Evolutionary conservation across 2,329 filamentous ascomycete genomes (phyloP), one percentile per base, ranked within the genome.

Genomic region (Dactylellina sp.): DNA sequence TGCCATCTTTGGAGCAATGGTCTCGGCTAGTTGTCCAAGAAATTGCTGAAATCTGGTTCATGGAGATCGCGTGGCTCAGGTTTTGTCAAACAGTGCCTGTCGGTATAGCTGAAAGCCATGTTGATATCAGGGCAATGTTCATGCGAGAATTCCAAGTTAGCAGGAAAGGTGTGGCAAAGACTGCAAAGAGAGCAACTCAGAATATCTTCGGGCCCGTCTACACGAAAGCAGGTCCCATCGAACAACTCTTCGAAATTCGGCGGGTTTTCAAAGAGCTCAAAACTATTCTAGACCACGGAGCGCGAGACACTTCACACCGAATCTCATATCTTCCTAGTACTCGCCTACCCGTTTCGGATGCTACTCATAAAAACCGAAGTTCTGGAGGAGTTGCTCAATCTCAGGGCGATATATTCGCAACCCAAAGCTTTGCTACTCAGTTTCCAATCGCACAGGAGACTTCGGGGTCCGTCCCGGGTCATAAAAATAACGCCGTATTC

Each of bases 1-100:
- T 74, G 18, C 70, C 70, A 44, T 47, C 28, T 1, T 44, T 55
- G 7, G 61, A 62, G 6, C 47, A 56, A 42, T 74, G 70, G 70
- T 42, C 18, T 22, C 20, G 28, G 1, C 16, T 44, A 18, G 32
- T 74, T 9, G 42, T 74, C 40, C 37, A 50, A 28, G 12, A 9
- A 52, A 24, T 74, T 12, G 70, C 70, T n/a, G 16, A 32, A 12
- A 74, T 61, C 35, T 74, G 70, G 61, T 55, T 56, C 25, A 18
- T 9, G 1, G 61, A 74, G 44, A 42, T 61, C 9, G 70, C 70
- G 4, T 74, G 70, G 70, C 22, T 32, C 22, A 66, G 44, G 22
- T 74, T 74, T 42, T 56, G 16, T 7, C 40, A 39, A 20, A 49
- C 46, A 24, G n/a, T 66, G 1, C 16, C 22, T 1, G 11, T 14